A percentile compares a stretch with the other conserved stretches of the same genome.
These are phyloP conservation scores for Leishmania amazonensis DNA, from an alignment of 208 protist genomes.

Conservation along the genomic window DNA sequence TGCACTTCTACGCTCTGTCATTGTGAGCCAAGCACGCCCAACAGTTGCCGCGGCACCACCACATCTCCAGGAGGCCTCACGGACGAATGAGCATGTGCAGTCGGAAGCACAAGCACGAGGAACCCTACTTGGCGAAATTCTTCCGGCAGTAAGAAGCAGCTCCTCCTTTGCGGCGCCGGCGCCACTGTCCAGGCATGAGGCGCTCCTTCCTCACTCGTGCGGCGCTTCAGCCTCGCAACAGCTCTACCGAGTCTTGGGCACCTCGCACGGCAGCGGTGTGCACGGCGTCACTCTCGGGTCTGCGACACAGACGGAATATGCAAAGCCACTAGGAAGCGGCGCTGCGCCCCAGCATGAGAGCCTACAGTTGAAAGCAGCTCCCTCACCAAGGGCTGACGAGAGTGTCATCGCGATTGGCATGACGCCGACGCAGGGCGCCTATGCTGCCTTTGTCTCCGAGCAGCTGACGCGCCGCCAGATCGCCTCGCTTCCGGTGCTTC, in stretches of 20 bases:
- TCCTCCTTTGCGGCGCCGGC: neutral
- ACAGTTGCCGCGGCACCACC: neutral
- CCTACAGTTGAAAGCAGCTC: neutral
- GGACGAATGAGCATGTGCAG: neutral
- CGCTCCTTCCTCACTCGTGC: neutral
- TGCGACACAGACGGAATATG: neutral
- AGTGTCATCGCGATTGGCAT: conserved; percentile 36
- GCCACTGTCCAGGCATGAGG: neutral
- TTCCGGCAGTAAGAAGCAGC: conserved; percentile 1
- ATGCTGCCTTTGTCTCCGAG: conserved; percentile 56
- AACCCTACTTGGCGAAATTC: conserved; percentile 19
- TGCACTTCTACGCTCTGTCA: conserved; percentile 48
- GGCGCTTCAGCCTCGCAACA: conserved; percentile 11
- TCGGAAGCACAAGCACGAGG: neutral
- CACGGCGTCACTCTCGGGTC: conserved; percentile 8
- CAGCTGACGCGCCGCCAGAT: conserved; percentile 52
- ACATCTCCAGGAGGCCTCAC: neutral
- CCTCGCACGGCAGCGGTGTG: conserved; percentile 9
- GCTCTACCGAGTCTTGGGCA: conserved; percentile 21
- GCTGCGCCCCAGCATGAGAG: neutral
- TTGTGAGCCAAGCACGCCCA: conserved; percentile 23
- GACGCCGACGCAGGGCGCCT: conserved; percentile 62
- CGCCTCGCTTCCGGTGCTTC: conserved; percentile 50
- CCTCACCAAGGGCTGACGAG: neutral
- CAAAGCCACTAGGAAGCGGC: neutral